phyloP scores from a whole-genome alignment of 1,284 basidiomycete genomes.

The Ustilago vetiveriae region DNA sequence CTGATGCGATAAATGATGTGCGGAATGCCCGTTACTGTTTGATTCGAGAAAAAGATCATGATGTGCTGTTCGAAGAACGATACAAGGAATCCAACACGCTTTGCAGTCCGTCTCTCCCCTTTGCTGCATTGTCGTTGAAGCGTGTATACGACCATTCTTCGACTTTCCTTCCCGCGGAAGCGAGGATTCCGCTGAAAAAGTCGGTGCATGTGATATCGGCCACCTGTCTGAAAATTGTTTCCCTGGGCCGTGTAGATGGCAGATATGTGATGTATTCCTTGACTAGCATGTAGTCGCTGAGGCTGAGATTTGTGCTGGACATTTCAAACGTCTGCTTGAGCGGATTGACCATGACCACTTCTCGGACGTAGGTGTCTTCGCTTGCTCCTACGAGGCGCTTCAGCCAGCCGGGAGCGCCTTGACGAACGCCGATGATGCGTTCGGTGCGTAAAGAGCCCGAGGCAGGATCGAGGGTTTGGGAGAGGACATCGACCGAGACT shows the following conservation, averaged over 20 bases:
- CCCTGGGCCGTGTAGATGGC: slow-evolving; percentile 72
- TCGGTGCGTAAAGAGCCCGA: slow-evolving; percentile 89
- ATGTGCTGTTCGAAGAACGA: background rate
- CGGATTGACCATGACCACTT: slow-evolving; percentile 78
- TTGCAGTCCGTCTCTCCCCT: slow-evolving; percentile 46
- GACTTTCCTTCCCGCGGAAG: slow-evolving; percentile 48
- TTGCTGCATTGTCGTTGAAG: slow-evolving; percentile 53
- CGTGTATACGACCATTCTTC: slow-evolving; percentile 51
- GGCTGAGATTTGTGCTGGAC: slow-evolving; percentile 72
- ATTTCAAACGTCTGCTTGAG: slow-evolving; percentile 36
- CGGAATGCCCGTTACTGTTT: slow-evolving; percentile 10
- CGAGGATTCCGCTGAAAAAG: slow-evolving; percentile 32
- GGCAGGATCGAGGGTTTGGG: slow-evolving; percentile 80
- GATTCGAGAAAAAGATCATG: too few species aligned
- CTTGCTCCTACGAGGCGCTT: slow-evolving; percentile 87
- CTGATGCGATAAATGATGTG: too few species aligned
- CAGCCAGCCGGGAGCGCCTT: slow-evolving; percentile 83
- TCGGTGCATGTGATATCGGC: slow-evolving; percentile 49
- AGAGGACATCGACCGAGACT: slow-evolving; percentile 85
- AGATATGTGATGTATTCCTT: slow-evolving; percentile 88
- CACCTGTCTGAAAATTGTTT: slow-evolving; percentile 62
- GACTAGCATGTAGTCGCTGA: slow-evolving; percentile 87
- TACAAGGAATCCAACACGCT: slow-evolving; percentile 46
- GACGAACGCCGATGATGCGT: slow-evolving; percentile 83
- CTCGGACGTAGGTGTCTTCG: slow-evolving; percentile 91